Percentiles rank a stretch among this genome's conserved stretches.
Conservation (phyloP, 495 filamentous ascomycete species). For the Chlorociboria aeruginascens region DNA sequence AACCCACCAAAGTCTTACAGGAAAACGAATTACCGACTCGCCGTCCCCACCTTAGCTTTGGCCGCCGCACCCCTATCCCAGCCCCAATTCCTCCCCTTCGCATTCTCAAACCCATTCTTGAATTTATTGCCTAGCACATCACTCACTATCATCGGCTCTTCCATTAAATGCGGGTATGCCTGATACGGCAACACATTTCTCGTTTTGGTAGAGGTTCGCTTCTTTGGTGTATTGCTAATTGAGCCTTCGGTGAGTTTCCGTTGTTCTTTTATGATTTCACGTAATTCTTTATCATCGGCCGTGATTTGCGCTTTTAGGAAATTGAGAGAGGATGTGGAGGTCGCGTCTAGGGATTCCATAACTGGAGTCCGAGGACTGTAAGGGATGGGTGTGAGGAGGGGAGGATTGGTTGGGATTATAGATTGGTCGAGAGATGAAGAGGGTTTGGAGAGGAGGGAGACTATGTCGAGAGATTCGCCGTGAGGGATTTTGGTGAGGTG, state of each 20-base stretch:
- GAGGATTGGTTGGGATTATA: slow-evolving; percentile 38
- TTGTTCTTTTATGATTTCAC: slow-evolving; percentile 55
- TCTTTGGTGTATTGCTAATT: slow-evolving; percentile 1
- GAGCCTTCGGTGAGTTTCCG: slow-evolving; percentile 15
- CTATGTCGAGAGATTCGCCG: slow-evolving; percentile 77
- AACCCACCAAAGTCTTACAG: too few relatives aligned
- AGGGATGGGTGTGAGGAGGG: slow-evolving; percentile 41
- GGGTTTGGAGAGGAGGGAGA: slow-evolving; percentile 53
- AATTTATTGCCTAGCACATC: slow-evolving; percentile 9
- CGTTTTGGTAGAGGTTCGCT: background rate
- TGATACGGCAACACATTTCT: slow-evolving; percentile 12
- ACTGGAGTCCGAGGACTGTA: slow-evolving; percentile 68
- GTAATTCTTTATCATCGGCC: slow-evolving; percentile 59
- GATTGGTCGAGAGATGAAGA: slow-evolving; percentile 51
- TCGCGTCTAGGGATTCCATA: slow-evolving; percentile 39
- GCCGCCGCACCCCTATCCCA: background rate
- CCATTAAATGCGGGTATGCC: slow-evolving; percentile 6
- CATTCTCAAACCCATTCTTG: background rate
- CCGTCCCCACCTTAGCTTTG: too few relatives aligned
- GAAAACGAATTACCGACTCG: too few relatives aligned
- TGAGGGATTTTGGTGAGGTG: slow-evolving; percentile 67
- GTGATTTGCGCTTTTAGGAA: slow-evolving; percentile 81
- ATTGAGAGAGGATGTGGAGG: slow-evolving; percentile 24
- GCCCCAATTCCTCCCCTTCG: slow-evolving; percentile 9
- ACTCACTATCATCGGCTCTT: slow-evolving; percentile 5